Percentiles rank a stretch among this genome's conserved stretches.
Conservation (phyloP, 306 rosid genomes). For the Sindora glabra region DNA sequence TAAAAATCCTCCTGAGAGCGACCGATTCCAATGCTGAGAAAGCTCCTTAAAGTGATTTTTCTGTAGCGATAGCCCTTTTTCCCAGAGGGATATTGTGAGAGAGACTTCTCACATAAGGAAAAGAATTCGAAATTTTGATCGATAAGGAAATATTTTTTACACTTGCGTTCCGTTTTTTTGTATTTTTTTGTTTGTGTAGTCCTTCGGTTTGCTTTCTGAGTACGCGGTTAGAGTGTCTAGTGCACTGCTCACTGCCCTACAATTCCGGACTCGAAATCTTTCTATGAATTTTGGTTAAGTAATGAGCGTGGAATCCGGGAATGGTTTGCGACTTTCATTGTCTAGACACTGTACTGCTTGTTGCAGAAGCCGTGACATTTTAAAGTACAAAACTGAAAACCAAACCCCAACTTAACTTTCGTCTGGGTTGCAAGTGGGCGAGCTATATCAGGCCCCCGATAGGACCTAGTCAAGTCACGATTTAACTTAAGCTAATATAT, state of each 20-base stretch:
- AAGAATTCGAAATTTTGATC: neutral
- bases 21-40: conserved; percentile 11
- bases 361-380: too few species aligned
- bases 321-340: conserved; percentile 7
- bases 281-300: conserved; percentile 8
- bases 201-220: conserved; percentile 43
- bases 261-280: conserved; percentile 33
- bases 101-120: conserved; percentile 20
- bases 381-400: too few species aligned
- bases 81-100: neutral
- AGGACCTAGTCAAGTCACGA: too few species aligned
- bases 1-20: conserved; percentile 18
- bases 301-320: conserved; percentile 35
- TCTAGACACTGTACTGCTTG: neutral
- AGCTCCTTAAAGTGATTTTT: conserved; percentile 7
- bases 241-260: neutral
- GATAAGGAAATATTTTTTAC: neutral
- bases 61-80: conserved; percentile 4
- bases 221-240: too few species aligned
- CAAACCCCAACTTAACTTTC: too few species aligned
- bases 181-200: neutral
- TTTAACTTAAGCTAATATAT: too few species aligned
- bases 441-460: too few species aligned
- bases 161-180: neutral
- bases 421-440: too few species aligned